Evolutionary conservation across 768 basidiomycete species (phyloP), one percentile per base, ranked within the genome.

Genomic region (Kwoniella botswanensis): DNA sequence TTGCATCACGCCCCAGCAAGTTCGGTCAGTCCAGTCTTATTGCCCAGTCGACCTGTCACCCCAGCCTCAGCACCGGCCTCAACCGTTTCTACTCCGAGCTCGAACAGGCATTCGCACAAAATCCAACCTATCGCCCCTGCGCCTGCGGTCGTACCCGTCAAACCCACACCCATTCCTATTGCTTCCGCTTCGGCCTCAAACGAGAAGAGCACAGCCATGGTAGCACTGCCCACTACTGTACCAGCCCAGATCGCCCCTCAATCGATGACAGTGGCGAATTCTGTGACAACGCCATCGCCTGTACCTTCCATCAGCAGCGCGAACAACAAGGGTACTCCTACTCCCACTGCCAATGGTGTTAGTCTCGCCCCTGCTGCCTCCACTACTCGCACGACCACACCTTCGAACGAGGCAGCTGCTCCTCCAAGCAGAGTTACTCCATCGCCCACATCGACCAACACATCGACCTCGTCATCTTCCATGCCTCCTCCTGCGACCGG

Each of bases 101-200:
- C 12, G 26, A 42, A 24, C 21, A 63, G 43, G 22, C 29, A 10
- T 46, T 2, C 44, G 21, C 24, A 55, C 15, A 41, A 24, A 22
- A 1, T n/a, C 21, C 62, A 43, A 43, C 61, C 74, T 26, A 65
- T 67, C 26, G 64, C 71, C 5, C 18, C 71, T 17, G 41, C 71
- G 9, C 17, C 68, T 17, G 50, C 43, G 6, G 18, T 41, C 15
- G 54, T 67, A 24, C 60, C 70, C 3, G 50, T 56, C 4, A 56
- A 63, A 54, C 55, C 71, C 22, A 58, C 65, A 13, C 44, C 70
- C 4, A 68, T 62, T 26, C 50, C 67, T 10, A 46, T 65, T 35
- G 46, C 67, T 6, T 46, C 70, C 11, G 29, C 66, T 17, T 59
- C 65, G 17, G 58, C 65, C 0, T 29, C 66, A 3, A 52, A 26